These are phyloP conservation scores for Periconia macrospinosa DNA, from an alignment of 2,329 filamentous ascomycete species.

Conservation along the genomic window DNA sequence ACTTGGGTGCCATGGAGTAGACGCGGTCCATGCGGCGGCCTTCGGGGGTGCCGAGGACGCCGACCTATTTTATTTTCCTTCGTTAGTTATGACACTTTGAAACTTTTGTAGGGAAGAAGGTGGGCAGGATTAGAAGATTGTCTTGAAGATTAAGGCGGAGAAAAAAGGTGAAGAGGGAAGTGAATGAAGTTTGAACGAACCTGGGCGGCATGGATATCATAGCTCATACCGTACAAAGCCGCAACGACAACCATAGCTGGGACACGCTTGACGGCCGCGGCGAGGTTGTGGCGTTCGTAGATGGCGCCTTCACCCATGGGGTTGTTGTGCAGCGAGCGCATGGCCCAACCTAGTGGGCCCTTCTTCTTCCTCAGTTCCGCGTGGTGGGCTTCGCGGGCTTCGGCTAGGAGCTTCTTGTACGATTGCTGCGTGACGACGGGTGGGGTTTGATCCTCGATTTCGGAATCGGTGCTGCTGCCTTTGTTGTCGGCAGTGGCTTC, in stretches of 20 bases:
- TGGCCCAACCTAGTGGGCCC: conserved; percentile 79
- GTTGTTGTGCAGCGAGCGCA: conserved; percentile 75
- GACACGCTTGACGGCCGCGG: conserved; percentile 63
- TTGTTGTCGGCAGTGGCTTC: conserved; percentile 36
- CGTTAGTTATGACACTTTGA: no score
- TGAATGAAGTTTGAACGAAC: conserved; percentile 44
- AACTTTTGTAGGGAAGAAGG: no score
- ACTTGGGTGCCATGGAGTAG: conserved; percentile 53
- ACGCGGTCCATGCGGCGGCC: conserved; percentile 71
- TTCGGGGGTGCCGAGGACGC: conserved; percentile 71
- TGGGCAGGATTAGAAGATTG: no score
- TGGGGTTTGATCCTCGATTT: conserved; percentile 46
- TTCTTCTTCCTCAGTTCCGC: conserved; percentile 63
- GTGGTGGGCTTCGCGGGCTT: conserved; percentile 62
- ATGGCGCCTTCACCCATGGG: conserved; percentile 73
- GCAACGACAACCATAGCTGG: conserved; percentile 68
- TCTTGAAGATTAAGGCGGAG: no score
- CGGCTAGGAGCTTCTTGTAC: conserved; percentile 65
- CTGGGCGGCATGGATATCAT: conserved; percentile 80
- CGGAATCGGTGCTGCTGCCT: conserved; percentile 26
- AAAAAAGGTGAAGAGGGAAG: no score
- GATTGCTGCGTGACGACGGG: conserved; percentile 43
- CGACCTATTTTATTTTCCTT: conserved; percentile 53
- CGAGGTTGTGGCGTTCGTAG: conserved; percentile 74
- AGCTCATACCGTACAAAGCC: conserved; percentile 73